Evolutionary conservation across 495 filamentous ascomycete species (phyloP), one percentile per base, ranked within the genome.

Genomic region (Clohesyomyces aquaticus): DNA sequence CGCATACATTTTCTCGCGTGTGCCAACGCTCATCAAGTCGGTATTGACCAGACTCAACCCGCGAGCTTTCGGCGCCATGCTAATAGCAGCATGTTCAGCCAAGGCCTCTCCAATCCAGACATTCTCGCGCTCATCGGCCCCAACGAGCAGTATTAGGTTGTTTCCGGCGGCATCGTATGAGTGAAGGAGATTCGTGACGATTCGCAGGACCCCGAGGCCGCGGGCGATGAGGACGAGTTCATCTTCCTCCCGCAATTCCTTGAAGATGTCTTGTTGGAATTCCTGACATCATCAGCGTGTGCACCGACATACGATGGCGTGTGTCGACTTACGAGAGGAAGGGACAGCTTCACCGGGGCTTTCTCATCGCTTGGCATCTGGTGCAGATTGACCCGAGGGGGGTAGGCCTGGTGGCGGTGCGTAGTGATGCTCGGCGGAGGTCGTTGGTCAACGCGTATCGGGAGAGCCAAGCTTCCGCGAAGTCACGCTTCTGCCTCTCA

Each of bases 101-200:
- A 98, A 79, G 19, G 91, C 90, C 83, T 74, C 70, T 28, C 68
- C 59, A 52, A 76, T 72, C 77, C 75, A 78, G 12, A 70, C 70
- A 85, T 96, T 96, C 72, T 98, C 94, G 57, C 91, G 83, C 27
- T 97, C 91, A 61, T 93, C 88, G 26, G 95, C 92, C n/a, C 91
- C 91, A 35, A 98, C 85, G 43, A 98, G 74, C 59, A 98, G 77
- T 27, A 98, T 85, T 46, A 98, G 74, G 73, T 96, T 97, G 75
- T 93, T 93, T 4, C 95, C 94, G 6, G 91, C 91, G 2, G 91
- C 93, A 81, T 98, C 94, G 77, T 96, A 96, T 21, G 92, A 91
- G 74, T 98, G 95, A 32, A 98, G 85, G 9, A 98, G 84, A 73
- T 97, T 98, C 16, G 91, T 95, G 61, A 96, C 84, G 18, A 98